Conservation (phyloP, 2,329 filamentous ascomycete species). For the Teratosphaeria viscida region DNA sequence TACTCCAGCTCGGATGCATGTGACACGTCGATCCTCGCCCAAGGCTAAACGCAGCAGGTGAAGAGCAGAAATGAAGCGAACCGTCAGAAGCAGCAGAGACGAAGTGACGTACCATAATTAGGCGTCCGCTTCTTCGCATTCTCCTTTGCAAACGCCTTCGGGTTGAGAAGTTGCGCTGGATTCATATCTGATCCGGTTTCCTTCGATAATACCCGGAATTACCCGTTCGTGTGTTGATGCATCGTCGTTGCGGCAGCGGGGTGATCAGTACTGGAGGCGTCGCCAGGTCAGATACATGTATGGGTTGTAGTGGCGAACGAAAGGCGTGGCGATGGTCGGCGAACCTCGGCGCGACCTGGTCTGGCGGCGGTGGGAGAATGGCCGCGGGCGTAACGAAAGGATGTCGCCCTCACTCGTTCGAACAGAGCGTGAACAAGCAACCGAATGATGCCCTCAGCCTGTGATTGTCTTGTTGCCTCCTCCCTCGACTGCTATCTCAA, state of each 20-base stretch:
- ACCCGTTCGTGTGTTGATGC: neutral
- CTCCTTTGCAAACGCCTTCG: constrained; percentile 27
- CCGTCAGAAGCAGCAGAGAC: neutral
- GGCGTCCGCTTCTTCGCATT: constrained; percentile 19
- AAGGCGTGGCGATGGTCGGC: neutral
- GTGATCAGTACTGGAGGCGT: neutral
- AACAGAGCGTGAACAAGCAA: neutral
- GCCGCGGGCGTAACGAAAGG: neutral
- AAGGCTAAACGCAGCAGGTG: neutral
- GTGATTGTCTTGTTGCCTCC: neutral
- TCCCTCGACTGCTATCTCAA: neutral
- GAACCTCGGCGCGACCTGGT: neutral
- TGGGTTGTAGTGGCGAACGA: neutral
- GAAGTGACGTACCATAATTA: constrained; percentile 19
- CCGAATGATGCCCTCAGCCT: neutral
- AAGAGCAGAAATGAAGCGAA: neutral
- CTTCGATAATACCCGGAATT: neutral
- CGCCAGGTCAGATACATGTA: neutral
- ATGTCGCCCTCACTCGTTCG: neutral
- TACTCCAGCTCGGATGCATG: neutral
- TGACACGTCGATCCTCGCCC: neutral
- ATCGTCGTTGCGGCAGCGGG: neutral
- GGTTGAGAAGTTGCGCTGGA: constrained; percentile 24
- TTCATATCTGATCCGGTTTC: neutral
- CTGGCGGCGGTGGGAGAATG: neutral